These are phyloP conservation scores for Blastobotrys arbuscula DNA, from an alignment of 1,139 yeast species.

Conservation along the genomic window DNA sequence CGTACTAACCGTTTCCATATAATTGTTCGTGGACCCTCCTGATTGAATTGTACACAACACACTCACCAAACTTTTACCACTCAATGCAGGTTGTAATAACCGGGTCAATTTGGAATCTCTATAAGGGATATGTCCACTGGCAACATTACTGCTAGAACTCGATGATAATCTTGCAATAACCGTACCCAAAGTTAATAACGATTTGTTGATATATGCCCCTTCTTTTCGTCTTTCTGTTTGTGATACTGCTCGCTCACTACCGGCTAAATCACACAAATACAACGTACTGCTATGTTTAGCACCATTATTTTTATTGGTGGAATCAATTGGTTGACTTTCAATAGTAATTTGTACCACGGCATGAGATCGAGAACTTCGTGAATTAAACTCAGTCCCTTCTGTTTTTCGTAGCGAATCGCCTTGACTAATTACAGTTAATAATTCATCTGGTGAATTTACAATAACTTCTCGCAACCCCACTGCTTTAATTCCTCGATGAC, in stretches of 20 bases:
- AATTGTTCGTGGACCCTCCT: constrained; percentile 45
- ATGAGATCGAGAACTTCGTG: constrained; percentile 85
- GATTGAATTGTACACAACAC: constrained; percentile 80
- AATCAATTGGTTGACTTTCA: constrained; percentile 30
- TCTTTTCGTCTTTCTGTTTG: constrained; percentile 82
- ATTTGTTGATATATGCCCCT: constrained; percentile 87
- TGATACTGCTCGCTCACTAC: constrained; percentile 85
- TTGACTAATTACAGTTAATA: constrained; percentile 51
- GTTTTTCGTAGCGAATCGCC: constrained; percentile 79
- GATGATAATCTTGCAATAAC: constrained; percentile 65
- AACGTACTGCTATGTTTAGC: constrained; percentile 54
- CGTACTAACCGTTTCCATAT: constrained; percentile 79
- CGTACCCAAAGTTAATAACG: constrained; percentile 80
- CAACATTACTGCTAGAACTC: constrained; percentile 30
- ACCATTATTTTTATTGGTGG: constrained; percentile 31
- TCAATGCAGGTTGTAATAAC: constrained; percentile 81
- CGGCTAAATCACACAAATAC: constrained; percentile 91
- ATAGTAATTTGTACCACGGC: constrained; percentile 76
- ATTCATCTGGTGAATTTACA: constrained; percentile 53
- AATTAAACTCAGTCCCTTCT: constrained; percentile 82
- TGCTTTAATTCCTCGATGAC: constrained; percentile 65
- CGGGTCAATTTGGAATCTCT: constrained; percentile 89
- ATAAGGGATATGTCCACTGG: constrained; percentile 65
- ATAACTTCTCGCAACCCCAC: constrained; percentile 64
- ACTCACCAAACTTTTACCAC: constrained; percentile 82